A percentile compares a stretch with the other conserved stretches of the same genome.
These are phyloP conservation scores for Liriodendron chinense DNA, from an alignment of 164 flowering plant species.

Conservation along the genomic window DNA sequence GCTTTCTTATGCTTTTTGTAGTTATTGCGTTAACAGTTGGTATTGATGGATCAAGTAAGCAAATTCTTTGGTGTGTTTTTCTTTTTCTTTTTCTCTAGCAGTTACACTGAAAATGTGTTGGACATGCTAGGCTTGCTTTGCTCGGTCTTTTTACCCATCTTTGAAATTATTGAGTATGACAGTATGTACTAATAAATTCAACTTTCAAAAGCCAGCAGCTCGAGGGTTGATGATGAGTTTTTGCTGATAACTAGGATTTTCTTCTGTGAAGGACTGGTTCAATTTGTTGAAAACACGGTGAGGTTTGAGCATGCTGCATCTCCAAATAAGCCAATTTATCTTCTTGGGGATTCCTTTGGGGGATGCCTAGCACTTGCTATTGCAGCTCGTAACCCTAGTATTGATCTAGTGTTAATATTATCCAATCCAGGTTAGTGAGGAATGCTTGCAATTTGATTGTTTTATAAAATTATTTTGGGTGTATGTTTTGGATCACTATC, in stretches of 20 bases:
- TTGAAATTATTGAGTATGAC: background rate
- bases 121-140: background rate
- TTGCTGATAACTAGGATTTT: conserved; percentile 1
- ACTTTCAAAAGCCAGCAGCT: background rate
- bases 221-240: background rate
- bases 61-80: background rate
- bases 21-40: background rate
- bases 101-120: background rate
- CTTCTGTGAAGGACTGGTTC: conserved; percentile 49
- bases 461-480: background rate
- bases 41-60: background rate
- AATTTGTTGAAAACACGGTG: conserved; percentile 60
- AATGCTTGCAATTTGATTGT: background rate
- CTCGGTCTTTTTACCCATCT: background rate
- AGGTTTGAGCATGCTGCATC: conserved; percentile 52
- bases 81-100: background rate
- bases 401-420: conserved; percentile 75
- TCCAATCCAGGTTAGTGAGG: conserved; percentile 71
- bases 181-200: background rate
- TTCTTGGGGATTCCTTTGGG: conserved; percentile 94
- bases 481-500: background rate
- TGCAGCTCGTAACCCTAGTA: conserved; percentile 85
- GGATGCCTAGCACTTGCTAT: conserved; percentile 91
- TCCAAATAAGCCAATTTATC: conserved; percentile 80
- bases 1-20: too few species aligned